Evolutionary conservation across 202 grass and related monocot genomes (phyloP).

Genomic region (Tripidium arundinaceum): DNA sequence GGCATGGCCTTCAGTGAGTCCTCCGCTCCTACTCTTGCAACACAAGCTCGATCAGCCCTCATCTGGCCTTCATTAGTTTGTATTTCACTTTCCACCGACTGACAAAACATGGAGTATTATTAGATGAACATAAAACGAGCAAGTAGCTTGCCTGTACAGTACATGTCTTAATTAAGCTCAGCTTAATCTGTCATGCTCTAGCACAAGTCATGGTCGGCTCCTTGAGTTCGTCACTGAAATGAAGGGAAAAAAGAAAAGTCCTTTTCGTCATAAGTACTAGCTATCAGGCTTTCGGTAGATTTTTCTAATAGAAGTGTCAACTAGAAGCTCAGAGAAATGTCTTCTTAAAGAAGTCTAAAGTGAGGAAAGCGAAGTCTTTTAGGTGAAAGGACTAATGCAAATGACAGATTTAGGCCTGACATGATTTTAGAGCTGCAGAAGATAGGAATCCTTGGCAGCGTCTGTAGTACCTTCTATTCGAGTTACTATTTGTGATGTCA

Average conservation of each 20-base stretch:
- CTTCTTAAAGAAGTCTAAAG: background rate
- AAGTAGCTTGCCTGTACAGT: background rate
- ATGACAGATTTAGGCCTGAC: background rate
- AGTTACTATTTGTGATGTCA: background rate
- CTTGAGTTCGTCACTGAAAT: background rate
- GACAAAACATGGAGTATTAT: too few relatives aligned
- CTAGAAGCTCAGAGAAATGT: conserved; percentile 6
- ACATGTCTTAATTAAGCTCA: background rate
- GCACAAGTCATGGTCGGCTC: background rate
- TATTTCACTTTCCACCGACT: background rate
- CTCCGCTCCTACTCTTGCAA: background rate
- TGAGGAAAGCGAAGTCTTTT: background rate
- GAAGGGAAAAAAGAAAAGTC: background rate
- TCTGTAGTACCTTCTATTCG: background rate
- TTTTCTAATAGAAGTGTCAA: background rate
- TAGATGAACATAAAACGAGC: background rate
- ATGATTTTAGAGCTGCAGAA: background rate
- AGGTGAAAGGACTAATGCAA: background rate
- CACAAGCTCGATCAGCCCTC: background rate
- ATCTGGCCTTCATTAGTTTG: background rate
- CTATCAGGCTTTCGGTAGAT: background rate
- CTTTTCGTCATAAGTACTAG: background rate
- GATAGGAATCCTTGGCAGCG: background rate
- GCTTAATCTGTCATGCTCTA: background rate
- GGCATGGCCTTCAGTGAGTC: conserved; percentile 83